Evolutionary conservation across 495 filamentous ascomycete species (phyloP).

Genomic region (Tuber borchii): DNA sequence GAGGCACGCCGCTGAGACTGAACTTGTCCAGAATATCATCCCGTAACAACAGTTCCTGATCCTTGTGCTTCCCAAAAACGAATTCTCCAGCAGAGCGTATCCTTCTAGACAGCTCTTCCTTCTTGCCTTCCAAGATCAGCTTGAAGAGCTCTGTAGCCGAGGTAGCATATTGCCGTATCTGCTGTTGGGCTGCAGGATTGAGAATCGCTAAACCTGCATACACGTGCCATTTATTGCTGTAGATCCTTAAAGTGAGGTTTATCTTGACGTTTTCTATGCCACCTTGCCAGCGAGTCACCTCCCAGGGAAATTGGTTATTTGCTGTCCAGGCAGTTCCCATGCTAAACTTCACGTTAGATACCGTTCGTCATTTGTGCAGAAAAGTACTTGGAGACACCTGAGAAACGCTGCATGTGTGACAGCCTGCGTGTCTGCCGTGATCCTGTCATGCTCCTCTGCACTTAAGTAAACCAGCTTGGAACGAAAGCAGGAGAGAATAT

Average conservation of each 20-base stretch:
- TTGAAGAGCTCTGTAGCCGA: conserved; percentile 93
- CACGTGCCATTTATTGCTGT: conserved; percentile 98
- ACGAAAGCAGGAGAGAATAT: conserved; percentile 69
- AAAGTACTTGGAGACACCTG: conserved; percentile 16
- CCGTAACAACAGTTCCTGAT: conserved; percentile 61
- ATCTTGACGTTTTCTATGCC: conserved; percentile 99
- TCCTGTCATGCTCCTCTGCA: conserved; percentile 82
- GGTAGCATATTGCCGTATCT: conserved; percentile 87
- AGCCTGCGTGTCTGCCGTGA: conserved; percentile 96
- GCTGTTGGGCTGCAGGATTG: conserved; percentile 81
- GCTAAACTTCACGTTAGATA: conserved; percentile 42
- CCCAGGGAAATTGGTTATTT: conserved; percentile 92
- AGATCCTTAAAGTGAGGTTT: conserved; percentile 93
- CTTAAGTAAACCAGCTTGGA: conserved; percentile 80
- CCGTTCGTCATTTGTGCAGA: not conserved
- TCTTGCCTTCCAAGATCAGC: conserved; percentile 81
- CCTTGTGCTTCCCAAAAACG: conserved; percentile 64
- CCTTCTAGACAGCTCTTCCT: conserved; percentile 69
- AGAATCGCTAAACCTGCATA: conserved; percentile 96
- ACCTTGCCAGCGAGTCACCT: conserved; percentile 81
- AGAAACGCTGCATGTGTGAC: conserved; percentile 96
- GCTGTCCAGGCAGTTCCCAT: conserved; percentile 97
- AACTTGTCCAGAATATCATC: conserved; percentile 85
- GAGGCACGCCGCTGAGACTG: conserved; percentile 62
- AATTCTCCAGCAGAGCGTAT: conserved; percentile 70